phyloP scores from a whole-genome alignment of 73 alveolate genomes.

The Paramecium biaurelia region DNA sequence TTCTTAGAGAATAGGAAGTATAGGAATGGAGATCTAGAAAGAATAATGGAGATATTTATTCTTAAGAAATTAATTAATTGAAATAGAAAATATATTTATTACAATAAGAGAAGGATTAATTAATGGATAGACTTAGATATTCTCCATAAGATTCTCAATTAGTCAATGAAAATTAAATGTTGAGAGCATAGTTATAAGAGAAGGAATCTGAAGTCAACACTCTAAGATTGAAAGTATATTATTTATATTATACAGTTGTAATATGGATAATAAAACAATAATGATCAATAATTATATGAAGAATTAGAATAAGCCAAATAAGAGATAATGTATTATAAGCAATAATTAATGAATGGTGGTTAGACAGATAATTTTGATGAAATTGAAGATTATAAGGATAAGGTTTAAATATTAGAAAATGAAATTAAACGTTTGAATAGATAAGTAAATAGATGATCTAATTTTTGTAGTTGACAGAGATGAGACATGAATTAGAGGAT shows the following conservation, averaged over 20 bases:
- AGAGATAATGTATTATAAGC: background rate
- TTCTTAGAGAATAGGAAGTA: background rate
- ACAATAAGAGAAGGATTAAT: background rate
- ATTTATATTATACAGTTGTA: background rate
- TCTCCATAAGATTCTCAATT: background rate
- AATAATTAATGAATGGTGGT: background rate
- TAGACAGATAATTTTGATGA: background rate
- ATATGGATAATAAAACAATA: background rate
- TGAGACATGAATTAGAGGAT: background rate
- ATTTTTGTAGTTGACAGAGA: background rate
- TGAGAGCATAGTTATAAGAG: background rate
- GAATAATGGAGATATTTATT: background rate
- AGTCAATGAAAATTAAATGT: conserved; percentile 5
- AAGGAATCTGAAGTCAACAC: background rate
- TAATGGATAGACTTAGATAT: background rate
- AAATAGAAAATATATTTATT: background rate
- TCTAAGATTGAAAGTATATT: background rate
- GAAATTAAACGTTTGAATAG: background rate
- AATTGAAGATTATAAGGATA: background rate
- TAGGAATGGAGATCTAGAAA: conserved; percentile 2
- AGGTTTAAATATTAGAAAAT: background rate
- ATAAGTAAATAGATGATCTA: background rate
- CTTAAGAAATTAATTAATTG: background rate
- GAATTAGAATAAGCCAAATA: background rate
- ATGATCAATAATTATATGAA: background rate